A percentile compares a stretch with the other conserved stretches of the same genome.
These are phyloP conservation scores for Darksidea phi DNA, from an alignment of 495 filamentous ascomycete species.

Conservation along the genomic window DNA sequence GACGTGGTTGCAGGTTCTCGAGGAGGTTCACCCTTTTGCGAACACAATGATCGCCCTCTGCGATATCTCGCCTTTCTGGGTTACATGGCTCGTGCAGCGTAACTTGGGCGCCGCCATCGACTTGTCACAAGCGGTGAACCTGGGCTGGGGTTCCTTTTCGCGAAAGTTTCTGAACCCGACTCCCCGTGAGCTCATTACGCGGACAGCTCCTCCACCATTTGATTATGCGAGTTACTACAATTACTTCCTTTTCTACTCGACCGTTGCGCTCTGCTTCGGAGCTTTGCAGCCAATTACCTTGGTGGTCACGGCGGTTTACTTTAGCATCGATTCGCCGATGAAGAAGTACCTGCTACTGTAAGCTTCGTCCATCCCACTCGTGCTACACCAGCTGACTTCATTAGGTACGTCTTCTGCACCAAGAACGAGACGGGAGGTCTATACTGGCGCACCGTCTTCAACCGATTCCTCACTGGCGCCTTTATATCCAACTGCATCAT, in stretches of 20 bases:
- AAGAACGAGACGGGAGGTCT: constrained; percentile 95
- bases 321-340: constrained; percentile 77
- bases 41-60: constrained; percentile 69
- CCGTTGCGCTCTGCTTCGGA: constrained; percentile 81
- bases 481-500: constrained; percentile 77
- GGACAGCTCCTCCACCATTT: constrained; percentile 88
- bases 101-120: constrained; percentile 90
- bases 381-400: constrained; percentile 11
- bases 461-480: constrained; percentile 81
- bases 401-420: constrained; percentile 78
- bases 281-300: constrained; percentile 86
- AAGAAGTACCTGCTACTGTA: constrained; percentile 93
- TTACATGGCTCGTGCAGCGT: constrained; percentile 86
- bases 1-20: constrained; percentile 66
- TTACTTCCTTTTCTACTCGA: constrained; percentile 90
- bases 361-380: constrained; percentile 8
- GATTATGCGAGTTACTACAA: constrained; percentile 98
- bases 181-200: constrained; percentile 87
- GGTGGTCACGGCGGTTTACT: constrained; percentile 89
- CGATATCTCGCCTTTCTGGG: constrained; percentile 84
- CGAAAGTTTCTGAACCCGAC: constrained; percentile 84
- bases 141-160: constrained; percentile 77
- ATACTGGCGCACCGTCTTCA: constrained; percentile 88
- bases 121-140: constrained; percentile 75
- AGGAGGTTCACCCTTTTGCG: constrained; percentile 58